Conservation (phyloP, 2,329 filamentous ascomycete genomes). For the Podosphaera xanthii region DNA sequence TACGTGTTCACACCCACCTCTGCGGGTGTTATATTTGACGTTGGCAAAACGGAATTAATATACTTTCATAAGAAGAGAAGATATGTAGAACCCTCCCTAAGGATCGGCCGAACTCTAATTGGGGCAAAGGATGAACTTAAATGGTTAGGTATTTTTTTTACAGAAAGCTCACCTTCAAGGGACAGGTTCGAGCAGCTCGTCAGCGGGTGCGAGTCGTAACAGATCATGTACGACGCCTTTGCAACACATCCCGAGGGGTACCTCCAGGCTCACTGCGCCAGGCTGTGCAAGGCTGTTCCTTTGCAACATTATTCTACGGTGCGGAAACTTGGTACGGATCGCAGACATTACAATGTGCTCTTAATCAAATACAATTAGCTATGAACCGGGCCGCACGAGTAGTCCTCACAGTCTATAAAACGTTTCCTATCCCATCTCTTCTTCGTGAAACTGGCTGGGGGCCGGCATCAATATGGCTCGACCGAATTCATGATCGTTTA, state of each 20-base stretch:
- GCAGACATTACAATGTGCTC: neutral
- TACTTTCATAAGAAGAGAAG: neutral
- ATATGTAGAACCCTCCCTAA: too few species aligned
- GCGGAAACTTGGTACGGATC: neutral
- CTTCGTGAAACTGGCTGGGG: neutral
- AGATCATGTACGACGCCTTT: too few species aligned
- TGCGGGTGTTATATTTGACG: neutral
- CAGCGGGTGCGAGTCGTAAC: too few species aligned
- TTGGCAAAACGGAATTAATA: neutral
- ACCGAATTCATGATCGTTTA: neutral
- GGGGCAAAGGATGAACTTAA: neutral
- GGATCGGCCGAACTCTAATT: neutral
- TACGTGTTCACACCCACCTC: too few species aligned
- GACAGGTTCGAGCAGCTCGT: too few species aligned
- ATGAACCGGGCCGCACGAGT: neutral
- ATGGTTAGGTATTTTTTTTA: neutral
- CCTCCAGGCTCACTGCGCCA: too few species aligned
- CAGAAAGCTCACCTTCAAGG: too few species aligned
- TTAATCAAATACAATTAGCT: neutral
- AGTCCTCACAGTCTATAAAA: neutral
- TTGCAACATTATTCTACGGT: too few species aligned
- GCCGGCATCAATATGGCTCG: neutral
- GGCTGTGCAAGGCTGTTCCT: too few species aligned
- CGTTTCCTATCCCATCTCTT: neutral
- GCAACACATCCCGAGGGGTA: too few species aligned